Base-by-base conservation (phyloP, 2,329 filamentous ascomycete genomes). In the Penicillium sp. region DNA sequence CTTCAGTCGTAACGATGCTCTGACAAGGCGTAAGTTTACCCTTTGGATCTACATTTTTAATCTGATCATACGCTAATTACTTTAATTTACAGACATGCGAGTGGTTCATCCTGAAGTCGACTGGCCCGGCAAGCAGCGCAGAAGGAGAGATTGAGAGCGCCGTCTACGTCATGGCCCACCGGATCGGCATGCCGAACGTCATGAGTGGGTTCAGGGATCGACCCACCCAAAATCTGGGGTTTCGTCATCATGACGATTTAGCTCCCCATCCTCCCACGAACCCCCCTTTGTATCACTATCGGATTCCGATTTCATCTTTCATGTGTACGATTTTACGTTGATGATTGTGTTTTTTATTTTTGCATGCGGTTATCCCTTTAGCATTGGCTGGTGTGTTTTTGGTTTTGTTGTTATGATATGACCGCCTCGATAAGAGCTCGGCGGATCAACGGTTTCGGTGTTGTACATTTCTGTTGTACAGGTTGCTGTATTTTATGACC, bases 61-160 rank as follows among this genome's bases (percentile, higher is more conserved):
- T 12, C 19, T 29, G 46, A 31, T 46, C 47, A 40, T 40, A 46
- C 41, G 11, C 47, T 50, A 40, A 50, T 39, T 45, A 43, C 46
- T 46, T 35, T 47, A 34, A 47, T 47, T 47, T 50, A 50, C 47
- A 50, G 47, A 99, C 68, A 95, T 95, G 79, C 84, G 90, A 30
- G 91, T 96, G 41, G 92, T 95, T 56, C 92, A 96, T 69, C 91
- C 92, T 0, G 89, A 95, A 54, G 80, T 92, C 48, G 87, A 91
- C 55, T 85, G 88, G 60, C 84, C 86, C n/a, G 86, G 88, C 60
- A 86, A 85, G 71, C 70, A 75, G 50, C 65, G 71, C 47, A 64
- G 68, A 50, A 66, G 68, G 50, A 60, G 68, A 49, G 67, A 71
- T 34, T 72, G 56, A 66, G 36, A 4, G 25, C 43, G 41, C 46